Evolutionary conservation across 352 stramenopile genomes (phyloP), one percentile per base, ranked within the genome.

Genomic region (Elongisporangium prolatum): DNA sequence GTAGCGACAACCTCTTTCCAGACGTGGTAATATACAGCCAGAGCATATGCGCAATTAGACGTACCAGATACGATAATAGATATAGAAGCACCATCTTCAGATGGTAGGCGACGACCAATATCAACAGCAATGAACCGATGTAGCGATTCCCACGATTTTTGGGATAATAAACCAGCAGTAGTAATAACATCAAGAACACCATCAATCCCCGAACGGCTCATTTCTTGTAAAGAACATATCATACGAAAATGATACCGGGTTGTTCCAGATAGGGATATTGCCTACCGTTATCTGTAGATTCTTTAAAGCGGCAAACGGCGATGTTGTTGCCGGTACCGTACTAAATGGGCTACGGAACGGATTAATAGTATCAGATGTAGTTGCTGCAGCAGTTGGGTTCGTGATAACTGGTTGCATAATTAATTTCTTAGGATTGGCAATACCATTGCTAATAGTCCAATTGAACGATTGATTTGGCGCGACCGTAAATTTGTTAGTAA

Each of bases 181-280:
- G 48, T 59, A 7, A 37, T 48, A 55, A 58, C 55, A 56, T 67
- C 60, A 11, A 67, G 22, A 48, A 38, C 60, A 28, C 60, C 60
- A 59, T 67, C 60, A 62, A 61, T 11, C 24, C 55, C 60, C 14
- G 54, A 62, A 3, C 61, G 28, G 13, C 1, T n/a, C 60, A 61
- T 65, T 54, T 65, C 60, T 50, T 61, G 60, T 1, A 67, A 67
- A 22, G 21, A 59, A 67, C 5, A 67, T 8, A 52, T 67, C 60
- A 21, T 67, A 67, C 11, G 47, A 44, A 37, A 60, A 60, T 52
- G 6, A 63, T n/a, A n/a, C n/a, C n/a, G n/a, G n/a, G n/a, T n/a
- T n/a, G n/a, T n/a, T n/a, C n/a, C n/a, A n/a, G n/a, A n/a, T n/a
- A n/a, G n/a, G n/a, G n/a, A n/a, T n/a, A n/a, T n/a, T n/a, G n/a